phyloP scores from a whole-genome alignment of 75 land plant species.

The Cunninghamia lanceolata region DNA sequence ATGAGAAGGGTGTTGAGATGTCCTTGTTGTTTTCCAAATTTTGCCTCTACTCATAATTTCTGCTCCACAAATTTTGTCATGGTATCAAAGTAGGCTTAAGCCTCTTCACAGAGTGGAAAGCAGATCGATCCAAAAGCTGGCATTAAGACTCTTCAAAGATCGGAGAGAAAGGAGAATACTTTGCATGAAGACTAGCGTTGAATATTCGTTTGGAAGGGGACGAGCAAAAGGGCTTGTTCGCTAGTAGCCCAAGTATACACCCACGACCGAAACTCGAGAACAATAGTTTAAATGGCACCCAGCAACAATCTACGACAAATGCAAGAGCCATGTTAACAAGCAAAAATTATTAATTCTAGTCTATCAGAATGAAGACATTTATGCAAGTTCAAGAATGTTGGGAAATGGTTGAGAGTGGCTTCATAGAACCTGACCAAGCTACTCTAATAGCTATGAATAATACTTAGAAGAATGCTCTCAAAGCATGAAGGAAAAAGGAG shows the following conservation, averaged over 20 bases:
- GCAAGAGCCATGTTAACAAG: not conserved
- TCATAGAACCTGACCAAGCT: not conserved
- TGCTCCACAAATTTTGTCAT: not conserved
- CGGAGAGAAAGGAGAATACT: not conserved
- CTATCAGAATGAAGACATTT: not conserved
- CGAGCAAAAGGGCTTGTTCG: too few species aligned
- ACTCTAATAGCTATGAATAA: not conserved
- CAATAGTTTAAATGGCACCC: not conserved
- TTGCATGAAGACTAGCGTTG: too few species aligned
- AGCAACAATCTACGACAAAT: not conserved
- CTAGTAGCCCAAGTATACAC: too few species aligned
- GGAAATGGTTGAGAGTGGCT: not conserved
- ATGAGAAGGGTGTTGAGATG: not conserved
- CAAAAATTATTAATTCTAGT: not conserved
- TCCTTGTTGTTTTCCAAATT: too few species aligned
- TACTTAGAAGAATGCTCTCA: not conserved
- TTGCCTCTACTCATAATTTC: too few species aligned
- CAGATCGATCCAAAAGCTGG: not conserved
- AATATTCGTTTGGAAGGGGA: too few species aligned
- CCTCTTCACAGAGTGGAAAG: not conserved
- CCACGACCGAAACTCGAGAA: too few species aligned
- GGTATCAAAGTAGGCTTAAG: not conserved
- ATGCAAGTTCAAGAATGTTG: not conserved
- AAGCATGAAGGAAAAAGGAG: not conserved
- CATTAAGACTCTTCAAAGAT: not conserved